These are phyloP conservation scores for Cichorium intybus DNA, from an alignment of 140 eudicot species.

Conservation along the genomic window DNA sequence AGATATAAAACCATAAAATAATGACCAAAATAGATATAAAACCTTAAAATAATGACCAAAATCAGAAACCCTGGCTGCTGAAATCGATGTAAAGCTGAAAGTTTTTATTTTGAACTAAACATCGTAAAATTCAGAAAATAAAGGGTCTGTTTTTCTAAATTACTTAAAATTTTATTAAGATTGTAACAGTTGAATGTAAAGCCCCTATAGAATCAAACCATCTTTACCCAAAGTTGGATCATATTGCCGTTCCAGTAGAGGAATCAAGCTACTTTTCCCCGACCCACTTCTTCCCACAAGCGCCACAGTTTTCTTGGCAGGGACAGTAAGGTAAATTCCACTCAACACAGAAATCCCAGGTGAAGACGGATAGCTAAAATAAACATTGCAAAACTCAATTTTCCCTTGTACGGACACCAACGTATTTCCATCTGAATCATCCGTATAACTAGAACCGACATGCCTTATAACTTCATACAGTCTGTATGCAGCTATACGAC, in stretches of 20 bases:
- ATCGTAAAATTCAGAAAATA: background rate
- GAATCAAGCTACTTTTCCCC: conserved; percentile 59
- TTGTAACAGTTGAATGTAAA: background rate
- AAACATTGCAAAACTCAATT: conserved; percentile 55
- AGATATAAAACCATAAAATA: too few relatives aligned
- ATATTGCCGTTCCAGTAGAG: conserved; percentile 57
- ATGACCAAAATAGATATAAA: too few relatives aligned
- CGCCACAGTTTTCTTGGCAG: conserved; percentile 54
- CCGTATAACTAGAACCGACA: conserved; percentile 30
- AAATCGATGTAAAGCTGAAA: too few relatives aligned
- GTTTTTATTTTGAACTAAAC: background rate
- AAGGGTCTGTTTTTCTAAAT: background rate
- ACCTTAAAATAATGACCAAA: too few relatives aligned
- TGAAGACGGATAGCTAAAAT: conserved; percentile 53
- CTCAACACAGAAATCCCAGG: conserved; percentile 49
- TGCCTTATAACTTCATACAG: conserved; percentile 60
- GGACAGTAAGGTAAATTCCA: conserved; percentile 52
- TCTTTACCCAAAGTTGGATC: conserved; percentile 57
- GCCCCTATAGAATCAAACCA: background rate
- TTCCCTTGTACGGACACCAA: conserved; percentile 49
- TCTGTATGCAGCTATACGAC: conserved; percentile 67
- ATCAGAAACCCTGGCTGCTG: too few relatives aligned
- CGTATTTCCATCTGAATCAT: conserved; percentile 41
- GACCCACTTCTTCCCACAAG: conserved; percentile 68
- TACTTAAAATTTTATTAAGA: background rate